Conservation (phyloP, 2,329 filamentous ascomycete genomes). For the Cordyceps cateniannulata region DNA sequence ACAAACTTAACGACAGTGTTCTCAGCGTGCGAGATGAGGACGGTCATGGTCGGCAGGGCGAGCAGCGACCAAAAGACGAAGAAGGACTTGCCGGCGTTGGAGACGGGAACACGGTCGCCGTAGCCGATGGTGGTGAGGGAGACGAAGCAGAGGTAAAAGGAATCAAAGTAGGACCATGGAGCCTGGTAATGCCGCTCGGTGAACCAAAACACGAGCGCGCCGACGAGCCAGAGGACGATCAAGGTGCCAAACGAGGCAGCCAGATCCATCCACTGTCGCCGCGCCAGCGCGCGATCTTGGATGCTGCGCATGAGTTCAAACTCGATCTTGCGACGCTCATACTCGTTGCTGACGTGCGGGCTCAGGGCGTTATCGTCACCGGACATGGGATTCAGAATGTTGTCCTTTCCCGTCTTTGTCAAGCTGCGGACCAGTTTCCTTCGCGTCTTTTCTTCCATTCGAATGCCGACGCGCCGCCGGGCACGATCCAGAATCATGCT, state of each 20-base stretch:
- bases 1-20: conserved; percentile 70
- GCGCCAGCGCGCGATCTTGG: conserved; percentile 56
- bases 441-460: conserved; percentile 55
- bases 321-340: conserved; percentile 58
- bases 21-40: conserved; percentile 76
- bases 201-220: conserved; percentile 64
- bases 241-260: conserved; percentile 62
- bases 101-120: conserved; percentile 70
- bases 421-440: conserved; percentile 40
- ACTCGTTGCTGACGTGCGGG: conserved; percentile 31
- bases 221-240: conserved; percentile 70
- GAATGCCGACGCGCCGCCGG: conserved; percentile 44
- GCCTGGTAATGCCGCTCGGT: conserved; percentile 46
- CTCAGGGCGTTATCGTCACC: conserved; percentile 2
- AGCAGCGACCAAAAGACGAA: conserved; percentile 92
- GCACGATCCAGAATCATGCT: conserved; percentile 56
- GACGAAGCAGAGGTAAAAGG: conserved; percentile 81
- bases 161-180: conserved; percentile 67
- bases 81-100: conserved; percentile 72
- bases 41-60: conserved; percentile 80
- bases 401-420: conserved; percentile 37
- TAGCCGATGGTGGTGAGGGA: conserved; percentile 82
- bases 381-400: conserved; percentile 43
- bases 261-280: conserved; percentile 70
- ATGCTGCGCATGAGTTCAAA: conserved; percentile 79